These are phyloP conservation scores for Mycena alexandri DNA, from an alignment of 768 basidiomycete genomes.

Conservation along the genomic window DNA sequence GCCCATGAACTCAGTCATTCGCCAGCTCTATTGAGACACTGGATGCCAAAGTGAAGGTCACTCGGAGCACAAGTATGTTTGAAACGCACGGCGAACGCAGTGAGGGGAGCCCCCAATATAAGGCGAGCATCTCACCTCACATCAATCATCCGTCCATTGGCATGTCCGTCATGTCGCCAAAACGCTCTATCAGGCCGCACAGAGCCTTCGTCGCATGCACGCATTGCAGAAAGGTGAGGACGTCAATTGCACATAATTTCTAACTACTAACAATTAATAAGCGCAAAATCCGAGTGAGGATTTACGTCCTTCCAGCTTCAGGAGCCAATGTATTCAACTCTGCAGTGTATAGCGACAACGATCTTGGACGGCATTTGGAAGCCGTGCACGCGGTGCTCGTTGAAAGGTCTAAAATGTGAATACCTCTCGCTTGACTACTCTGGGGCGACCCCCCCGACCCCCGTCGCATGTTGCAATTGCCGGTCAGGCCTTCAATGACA, in stretches of 20 bases:
- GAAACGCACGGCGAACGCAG: too few species aligned
- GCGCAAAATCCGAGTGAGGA: neutral
- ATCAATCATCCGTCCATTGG: too few species aligned
- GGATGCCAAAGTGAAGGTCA: too few species aligned
- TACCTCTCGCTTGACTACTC: neutral
- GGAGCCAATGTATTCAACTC: neutral
- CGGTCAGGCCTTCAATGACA: too few species aligned
- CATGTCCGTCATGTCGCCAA: too few species aligned
- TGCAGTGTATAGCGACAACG: neutral
- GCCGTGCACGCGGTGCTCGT: neutral
- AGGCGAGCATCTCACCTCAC: too few species aligned
- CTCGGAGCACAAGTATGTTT: too few species aligned
- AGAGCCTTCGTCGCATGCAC: conserved; percentile 9
- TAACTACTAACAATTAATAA: neutral
- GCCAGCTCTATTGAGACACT: too few species aligned
- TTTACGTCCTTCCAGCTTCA: neutral
- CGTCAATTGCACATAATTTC: too few species aligned
- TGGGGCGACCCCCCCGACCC: neutral
- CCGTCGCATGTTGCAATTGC: neutral
- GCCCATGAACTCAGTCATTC: too few species aligned
- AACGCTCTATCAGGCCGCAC: neutral
- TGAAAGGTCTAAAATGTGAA: conserved; percentile 5
- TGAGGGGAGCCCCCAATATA: too few species aligned
- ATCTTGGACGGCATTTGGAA: neutral
- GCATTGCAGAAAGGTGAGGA: neutral